phyloP scores from a whole-genome alignment of 2,329 filamentous ascomycete genomes.

The Sphaerostilbella broomeana region DNA sequence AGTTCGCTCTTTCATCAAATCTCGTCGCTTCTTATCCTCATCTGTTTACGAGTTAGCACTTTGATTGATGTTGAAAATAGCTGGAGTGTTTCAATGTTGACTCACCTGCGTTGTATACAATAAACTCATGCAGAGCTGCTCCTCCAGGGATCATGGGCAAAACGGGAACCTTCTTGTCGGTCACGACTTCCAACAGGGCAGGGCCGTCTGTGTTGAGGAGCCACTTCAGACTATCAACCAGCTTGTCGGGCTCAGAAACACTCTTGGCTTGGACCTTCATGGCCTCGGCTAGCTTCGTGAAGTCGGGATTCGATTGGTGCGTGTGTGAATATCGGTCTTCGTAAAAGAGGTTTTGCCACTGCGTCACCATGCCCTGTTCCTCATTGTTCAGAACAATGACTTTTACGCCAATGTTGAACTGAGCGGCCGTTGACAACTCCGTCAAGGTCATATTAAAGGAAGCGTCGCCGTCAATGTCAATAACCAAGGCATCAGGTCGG shows the following conservation, averaged over 20 bases:
- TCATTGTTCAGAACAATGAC: constrained; percentile 93
- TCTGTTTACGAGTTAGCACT: constrained; percentile 40
- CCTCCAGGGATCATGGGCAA: constrained; percentile 94
- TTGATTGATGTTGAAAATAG: no score
- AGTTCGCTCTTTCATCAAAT: constrained; percentile 59
- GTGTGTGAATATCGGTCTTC: constrained; percentile 89
- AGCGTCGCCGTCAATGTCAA: constrained; percentile 97
- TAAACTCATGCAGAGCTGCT: constrained; percentile 82
- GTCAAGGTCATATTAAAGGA: constrained; percentile 98
- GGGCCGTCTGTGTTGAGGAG: constrained; percentile 86
- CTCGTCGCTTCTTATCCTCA: constrained; percentile 61
- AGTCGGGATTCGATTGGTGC: constrained; percentile 92
- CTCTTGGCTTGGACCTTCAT: constrained; percentile 79
- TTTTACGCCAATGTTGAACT: constrained; percentile 97
- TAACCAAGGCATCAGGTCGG: constrained; percentile 70
- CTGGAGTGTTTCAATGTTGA: constrained; percentile 1
- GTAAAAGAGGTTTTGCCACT: constrained; percentile 98
- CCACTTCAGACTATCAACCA: constrained; percentile 76
- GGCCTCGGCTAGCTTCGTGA: constrained; percentile 83
- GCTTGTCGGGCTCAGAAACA: constrained; percentile 67
- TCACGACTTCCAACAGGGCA: constrained; percentile 84
- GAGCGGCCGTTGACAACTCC: constrained; percentile 83
- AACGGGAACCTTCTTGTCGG: constrained; percentile 89
- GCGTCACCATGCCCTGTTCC: constrained; percentile 97
- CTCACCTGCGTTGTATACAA: constrained; percentile 38